These are phyloP conservation scores for Oryza longistaminata DNA, from an alignment of 176 grass and related monocot genomes.

Conservation along the genomic window DNA sequence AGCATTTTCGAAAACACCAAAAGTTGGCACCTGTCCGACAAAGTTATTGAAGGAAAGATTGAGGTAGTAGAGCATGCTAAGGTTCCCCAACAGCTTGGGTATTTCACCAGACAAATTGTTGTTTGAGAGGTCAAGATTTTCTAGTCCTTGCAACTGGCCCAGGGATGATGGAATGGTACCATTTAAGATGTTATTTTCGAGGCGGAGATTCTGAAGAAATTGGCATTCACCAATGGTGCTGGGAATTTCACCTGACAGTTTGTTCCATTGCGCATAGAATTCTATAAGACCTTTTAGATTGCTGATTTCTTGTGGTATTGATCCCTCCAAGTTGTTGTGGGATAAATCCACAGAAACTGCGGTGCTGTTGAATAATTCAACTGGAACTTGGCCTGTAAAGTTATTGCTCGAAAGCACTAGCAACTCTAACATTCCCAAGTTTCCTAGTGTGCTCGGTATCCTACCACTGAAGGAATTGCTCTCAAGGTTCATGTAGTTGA, in stretches of 20 bases:
- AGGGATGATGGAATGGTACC: conserved; percentile 25
- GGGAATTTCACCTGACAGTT: conserved; percentile 37
- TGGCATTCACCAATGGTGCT: conserved; percentile 36
- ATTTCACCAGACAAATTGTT: conserved; percentile 14
- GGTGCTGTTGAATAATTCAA: conserved; percentile 29
- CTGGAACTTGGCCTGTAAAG: conserved; percentile 32
- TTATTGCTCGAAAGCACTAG: conserved; percentile 26
- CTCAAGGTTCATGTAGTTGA: not conserved
- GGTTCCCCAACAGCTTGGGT: not conserved
- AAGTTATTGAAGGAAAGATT: conserved; percentile 40
- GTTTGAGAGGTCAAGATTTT: conserved; percentile 23
- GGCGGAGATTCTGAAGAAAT: conserved; percentile 32
- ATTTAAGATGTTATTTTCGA: conserved; percentile 39
- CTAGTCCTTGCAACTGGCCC: conserved; percentile 9
- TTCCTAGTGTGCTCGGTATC: conserved; percentile 42
- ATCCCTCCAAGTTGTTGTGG: conserved; percentile 3
- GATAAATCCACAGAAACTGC: conserved; percentile 36
- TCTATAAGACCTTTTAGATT: conserved; percentile 17
- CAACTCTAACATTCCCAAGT: not conserved
- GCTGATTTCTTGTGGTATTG: conserved; percentile 28
- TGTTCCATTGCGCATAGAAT: conserved; percentile 22
- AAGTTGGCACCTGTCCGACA: conserved; percentile 27
- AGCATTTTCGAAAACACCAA: conserved; percentile 31
- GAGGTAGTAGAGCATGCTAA: not conserved
- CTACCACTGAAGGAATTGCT: not conserved